Conservation (phyloP, 768 basidiomycete genomes). For the Amylocystis lapponica region DNA sequence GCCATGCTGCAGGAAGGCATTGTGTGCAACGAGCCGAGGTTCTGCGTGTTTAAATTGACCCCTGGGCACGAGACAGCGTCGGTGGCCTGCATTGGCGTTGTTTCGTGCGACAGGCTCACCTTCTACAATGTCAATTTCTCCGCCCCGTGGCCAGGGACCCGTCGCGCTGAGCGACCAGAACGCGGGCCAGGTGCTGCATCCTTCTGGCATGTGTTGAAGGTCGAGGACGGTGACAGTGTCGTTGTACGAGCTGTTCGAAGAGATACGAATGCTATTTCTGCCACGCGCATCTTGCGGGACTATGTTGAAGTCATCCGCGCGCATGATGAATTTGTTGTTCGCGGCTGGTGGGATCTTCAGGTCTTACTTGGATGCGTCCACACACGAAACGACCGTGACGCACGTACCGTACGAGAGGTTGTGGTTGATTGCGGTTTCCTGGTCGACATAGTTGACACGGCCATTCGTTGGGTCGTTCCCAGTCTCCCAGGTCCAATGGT, state of each 20-base stretch:
- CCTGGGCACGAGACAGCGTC: slow-evolving; percentile 26
- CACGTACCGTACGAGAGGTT: slow-evolving; percentile 44
- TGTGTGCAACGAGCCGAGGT: slow-evolving; percentile 54
- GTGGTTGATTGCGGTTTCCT: slow-evolving; percentile 31
- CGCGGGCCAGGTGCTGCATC: slow-evolving; percentile 59
- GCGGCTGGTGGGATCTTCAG: slow-evolving; percentile 24
- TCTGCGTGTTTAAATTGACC: slow-evolving; percentile 40
- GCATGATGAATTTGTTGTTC: slow-evolving; percentile 48
- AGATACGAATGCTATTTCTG: slow-evolving; percentile 53
- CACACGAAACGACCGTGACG: background rate
- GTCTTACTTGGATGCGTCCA: background rate
- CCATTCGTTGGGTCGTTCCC: slow-evolving; percentile 59
- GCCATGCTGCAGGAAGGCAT: slow-evolving; percentile 42
- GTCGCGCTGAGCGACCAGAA: slow-evolving; percentile 49
- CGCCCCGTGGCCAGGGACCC: slow-evolving; percentile 57
- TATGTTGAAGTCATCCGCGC: slow-evolving; percentile 38
- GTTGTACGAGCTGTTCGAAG: slow-evolving; percentile 37
- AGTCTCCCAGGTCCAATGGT: slow-evolving; percentile 44
- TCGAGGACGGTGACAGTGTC: slow-evolving; percentile 48
- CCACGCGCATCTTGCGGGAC: slow-evolving; percentile 38
- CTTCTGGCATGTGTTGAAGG: slow-evolving; percentile 53
- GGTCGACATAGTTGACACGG: slow-evolving; percentile 52
- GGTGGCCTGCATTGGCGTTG: background rate
- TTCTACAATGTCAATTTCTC: slow-evolving; percentile 60
- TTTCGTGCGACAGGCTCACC: slow-evolving; percentile 23